Evolutionary conservation across 2,329 filamentous ascomycete species (phyloP), one percentile per base, ranked within the genome.

Genomic region (Aspergillus fumigatiaffinis): DNA sequence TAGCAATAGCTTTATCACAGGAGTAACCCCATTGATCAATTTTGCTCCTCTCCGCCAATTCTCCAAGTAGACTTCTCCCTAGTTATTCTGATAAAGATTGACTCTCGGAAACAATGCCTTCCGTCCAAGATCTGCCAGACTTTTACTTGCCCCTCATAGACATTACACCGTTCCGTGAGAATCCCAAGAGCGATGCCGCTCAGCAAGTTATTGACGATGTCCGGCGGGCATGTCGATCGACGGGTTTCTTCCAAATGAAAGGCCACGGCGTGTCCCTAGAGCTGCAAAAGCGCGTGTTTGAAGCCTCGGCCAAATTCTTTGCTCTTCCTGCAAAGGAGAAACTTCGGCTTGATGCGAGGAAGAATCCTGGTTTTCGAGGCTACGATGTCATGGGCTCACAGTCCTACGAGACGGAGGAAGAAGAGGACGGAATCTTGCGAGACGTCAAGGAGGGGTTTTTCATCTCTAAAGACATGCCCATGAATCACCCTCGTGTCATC

Each of bases 181-280:
- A 65, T 26, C 61, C 61, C 6, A 28, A 53, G 20, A 59, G 57
- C 8, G n/a, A 58, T 17, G 62, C 54, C 14, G 63, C 61, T 14
- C 56, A 64, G 12, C 28, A 53, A 10, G 58, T 64, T 41, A 60
- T 63, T 28, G 53, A 54, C 4, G 53, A 55, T 12, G 53, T 17
- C 35, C 35, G 54, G 7, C 7, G 8, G 1, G 76, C 76, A 56
- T 80, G 78, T 60, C 67, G 72, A 5, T 77, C 72, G 60, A 81
- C 71, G 20, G 80, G 81, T 3, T 83, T 83, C 66, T 82, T 83
- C 70, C 79, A 82, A 62, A 75, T 84, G 53, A 71, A 70, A 2
- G 76, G 77, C 4, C 81, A 84, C 65, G 73, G 75, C 3, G 71
- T 84, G 3, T 65, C 77, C 1, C 61, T 71, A 6, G 58, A 62